Conservation (phyloP, 371 early-diverging fungal species). For the Rozella allomycis region DNA sequence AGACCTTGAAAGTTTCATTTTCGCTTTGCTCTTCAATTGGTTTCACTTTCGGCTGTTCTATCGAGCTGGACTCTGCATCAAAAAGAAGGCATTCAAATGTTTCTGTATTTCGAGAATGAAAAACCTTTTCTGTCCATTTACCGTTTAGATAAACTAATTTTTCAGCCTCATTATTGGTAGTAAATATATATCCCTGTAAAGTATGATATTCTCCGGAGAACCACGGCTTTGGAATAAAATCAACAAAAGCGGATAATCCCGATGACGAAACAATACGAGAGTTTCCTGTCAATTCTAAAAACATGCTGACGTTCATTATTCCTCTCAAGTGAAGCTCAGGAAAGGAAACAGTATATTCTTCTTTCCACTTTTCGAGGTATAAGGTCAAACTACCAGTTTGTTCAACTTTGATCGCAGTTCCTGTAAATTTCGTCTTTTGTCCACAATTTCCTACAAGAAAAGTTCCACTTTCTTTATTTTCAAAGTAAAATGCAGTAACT, state of each 20-base stretch:
- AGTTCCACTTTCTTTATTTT: conserved; percentile 42
- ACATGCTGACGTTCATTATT: conserved; percentile 52
- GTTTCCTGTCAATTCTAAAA: conserved; percentile 46
- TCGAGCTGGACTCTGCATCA: conserved; percentile 42
- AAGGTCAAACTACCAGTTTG: conserved; percentile 18
- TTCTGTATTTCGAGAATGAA: neutral
- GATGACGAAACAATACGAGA: conserved; percentile 39
- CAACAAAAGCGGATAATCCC: conserved; percentile 39
- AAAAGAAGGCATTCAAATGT: conserved; percentile 12
- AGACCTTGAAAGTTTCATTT: conserved; percentile 46
- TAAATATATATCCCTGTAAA: conserved; percentile 40
- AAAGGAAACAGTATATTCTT: conserved; percentile 45
- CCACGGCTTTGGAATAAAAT: conserved; percentile 51
- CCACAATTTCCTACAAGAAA: conserved; percentile 41
- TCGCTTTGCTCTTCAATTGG: conserved; percentile 33
- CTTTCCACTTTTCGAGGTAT: conserved; percentile 30
- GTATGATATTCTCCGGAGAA: conserved; percentile 55
- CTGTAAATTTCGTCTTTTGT: conserved; percentile 52
- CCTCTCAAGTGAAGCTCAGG: conserved; percentile 55
- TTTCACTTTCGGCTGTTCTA: conserved; percentile 28
- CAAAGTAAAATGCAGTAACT: conserved; percentile 28
- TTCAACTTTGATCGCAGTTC: conserved; percentile 46
- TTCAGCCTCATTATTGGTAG: conserved; percentile 11
- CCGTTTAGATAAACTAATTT: neutral
- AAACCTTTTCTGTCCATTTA: conserved; percentile 1